Evolutionary conservation across 2,329 filamentous ascomycete genomes (phyloP), one percentile per base, ranked within the genome.

Genomic region (Tolypocladium guangdongense): DNA sequence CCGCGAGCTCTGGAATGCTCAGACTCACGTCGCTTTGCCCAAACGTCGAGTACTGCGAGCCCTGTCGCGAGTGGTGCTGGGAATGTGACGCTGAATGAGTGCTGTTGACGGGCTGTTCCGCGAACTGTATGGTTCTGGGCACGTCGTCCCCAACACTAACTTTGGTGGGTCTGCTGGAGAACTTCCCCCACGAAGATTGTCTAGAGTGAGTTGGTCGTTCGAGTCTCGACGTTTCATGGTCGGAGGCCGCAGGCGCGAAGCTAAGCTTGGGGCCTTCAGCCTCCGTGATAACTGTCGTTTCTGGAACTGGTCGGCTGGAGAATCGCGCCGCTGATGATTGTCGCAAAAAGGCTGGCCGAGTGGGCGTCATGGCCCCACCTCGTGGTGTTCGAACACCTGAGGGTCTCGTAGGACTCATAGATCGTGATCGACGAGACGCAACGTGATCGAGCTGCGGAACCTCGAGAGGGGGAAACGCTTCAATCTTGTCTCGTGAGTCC

Each of bases 301-400:
- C 81, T 0, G 88, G 88, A 1, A 88, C 82, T 0, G 87, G 82
- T 7, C 81, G 82, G 50, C 86, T 90, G 0, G 84, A 86, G 65
- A 92, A 92, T 38, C 81, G 81, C 46, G 79, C 71, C 2, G 77
- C 62, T 1, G 73, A 82, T 24, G 77, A 73, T 52, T 81, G 76
- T 6, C 78, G 71, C 2, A 78, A 78, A 10, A 79, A 67, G 16
- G 68, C 67, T 7, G 80, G 80, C 33, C 75, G 73, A 50, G 58
- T 62, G 47, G 63, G 57, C 41, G 66, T 65, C 27, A 57, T 41
- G 1, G 56, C 54, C 12, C 59, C 62, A 32, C 64, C 56, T 37
- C 56, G 59, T 4, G 56, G 57, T 11, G 57, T 59, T 18, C 59
- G 59, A 50, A 60, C 12, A 54, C 57, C 45, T 3, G 54, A 20